Percentiles rank a stretch among this genome's conserved stretches.
Conservation (phyloP, 331 rosid species). For the Dryas integrifolia region DNA sequence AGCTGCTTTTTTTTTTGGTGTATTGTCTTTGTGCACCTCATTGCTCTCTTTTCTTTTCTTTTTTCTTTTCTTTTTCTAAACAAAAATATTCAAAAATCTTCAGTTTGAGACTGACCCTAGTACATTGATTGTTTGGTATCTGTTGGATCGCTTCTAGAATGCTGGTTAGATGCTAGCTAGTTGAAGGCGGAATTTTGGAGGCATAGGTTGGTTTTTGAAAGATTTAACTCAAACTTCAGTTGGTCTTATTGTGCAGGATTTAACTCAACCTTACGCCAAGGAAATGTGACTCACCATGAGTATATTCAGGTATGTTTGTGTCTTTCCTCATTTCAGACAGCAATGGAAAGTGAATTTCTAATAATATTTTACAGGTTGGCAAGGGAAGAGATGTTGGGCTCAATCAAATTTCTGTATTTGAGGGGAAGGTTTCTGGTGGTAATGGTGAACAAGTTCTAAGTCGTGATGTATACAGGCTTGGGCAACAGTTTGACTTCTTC, state of each 20-base stretch:
- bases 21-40: not conserved
- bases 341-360: conserved; percentile 10
- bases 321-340: conserved; percentile 14
- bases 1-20: not conserved
- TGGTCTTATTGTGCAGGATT: conserved; percentile 54
- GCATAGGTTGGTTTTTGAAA: not conserved
- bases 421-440: conserved; percentile 88
- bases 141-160: not conserved
- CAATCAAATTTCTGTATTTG: conserved; percentile 88
- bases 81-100: not conserved
- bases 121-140: not conserved
- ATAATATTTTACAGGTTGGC: conserved; percentile 67
- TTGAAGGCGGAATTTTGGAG: not conserved
- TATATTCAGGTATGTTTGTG: conserved; percentile 60
- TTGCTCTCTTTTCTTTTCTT: not conserved
- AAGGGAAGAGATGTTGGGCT: conserved; percentile 97
- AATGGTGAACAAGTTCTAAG: conserved; percentile 98
- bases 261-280: conserved; percentile 94
- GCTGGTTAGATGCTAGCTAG: not conserved
- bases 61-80: no score
- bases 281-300: conserved; percentile 75
- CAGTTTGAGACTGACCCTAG: not conserved
- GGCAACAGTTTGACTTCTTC: conserved; percentile 93
- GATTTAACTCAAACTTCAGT: conserved; percentile 1
- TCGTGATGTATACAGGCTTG: conserved; percentile 94